Evolutionary conservation across 768 basidiomycete genomes (phyloP).

Genomic region (Naganishia vishniacii): DNA sequence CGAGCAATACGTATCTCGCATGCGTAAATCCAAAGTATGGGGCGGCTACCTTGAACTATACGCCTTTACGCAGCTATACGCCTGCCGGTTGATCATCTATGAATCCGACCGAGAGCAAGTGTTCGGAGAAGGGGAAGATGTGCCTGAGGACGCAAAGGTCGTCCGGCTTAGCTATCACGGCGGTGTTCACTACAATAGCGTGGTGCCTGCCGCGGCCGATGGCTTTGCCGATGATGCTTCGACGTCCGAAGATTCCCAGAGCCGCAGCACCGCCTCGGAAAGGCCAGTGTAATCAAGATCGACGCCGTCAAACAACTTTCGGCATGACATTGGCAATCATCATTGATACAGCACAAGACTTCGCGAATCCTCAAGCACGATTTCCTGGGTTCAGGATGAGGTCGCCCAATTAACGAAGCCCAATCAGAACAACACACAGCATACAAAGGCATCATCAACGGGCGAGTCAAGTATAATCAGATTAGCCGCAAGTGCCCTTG

Average conservation of each 20-base stretch:
- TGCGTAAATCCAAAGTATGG: conserved; percentile 15
- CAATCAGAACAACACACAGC: too few relatives aligned
- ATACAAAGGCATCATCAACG: not conserved
- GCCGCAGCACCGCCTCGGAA: not conserved
- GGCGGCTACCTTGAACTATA: conserved; percentile 17
- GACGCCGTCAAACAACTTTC: too few relatives aligned
- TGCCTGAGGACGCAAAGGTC: conserved; percentile 3
- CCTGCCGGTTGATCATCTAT: conserved; percentile 15
- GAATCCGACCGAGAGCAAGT: conserved; percentile 19
- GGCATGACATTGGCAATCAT: too few relatives aligned
- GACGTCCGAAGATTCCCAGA: not conserved
- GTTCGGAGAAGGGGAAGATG: conserved; percentile 7
- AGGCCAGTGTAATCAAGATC: too few relatives aligned
- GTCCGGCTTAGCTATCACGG: conserved; percentile 18
- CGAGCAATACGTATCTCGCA: conserved; percentile 14
- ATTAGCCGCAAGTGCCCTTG: not conserved
- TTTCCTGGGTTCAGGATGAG: too few relatives aligned
- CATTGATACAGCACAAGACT: too few relatives aligned
- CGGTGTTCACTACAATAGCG: conserved; percentile 15
- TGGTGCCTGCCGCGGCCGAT: not conserved
- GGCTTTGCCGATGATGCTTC: not conserved
- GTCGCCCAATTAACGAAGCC: too few relatives aligned
- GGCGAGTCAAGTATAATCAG: not conserved
- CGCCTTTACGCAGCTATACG: conserved; percentile 15
- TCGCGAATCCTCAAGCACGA: too few relatives aligned